Percentiles rank a stretch among this genome's conserved stretches.
Evolutionary conservation across 345 rosid species (phyloP).

Genomic region (Lepidium africanum): DNA sequence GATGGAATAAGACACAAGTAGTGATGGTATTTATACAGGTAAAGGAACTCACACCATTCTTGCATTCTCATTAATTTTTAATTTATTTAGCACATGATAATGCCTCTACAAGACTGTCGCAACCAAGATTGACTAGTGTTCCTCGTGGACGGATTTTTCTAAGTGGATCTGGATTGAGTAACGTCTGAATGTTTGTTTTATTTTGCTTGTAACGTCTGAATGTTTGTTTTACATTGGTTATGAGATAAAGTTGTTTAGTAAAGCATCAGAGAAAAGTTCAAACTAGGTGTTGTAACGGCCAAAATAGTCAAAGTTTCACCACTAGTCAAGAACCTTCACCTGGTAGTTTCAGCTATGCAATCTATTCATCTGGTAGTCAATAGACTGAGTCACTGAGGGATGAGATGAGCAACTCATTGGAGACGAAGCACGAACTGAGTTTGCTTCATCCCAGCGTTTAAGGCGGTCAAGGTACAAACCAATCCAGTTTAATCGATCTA

Average conservation of each 20-base stretch:
- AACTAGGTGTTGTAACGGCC: background rate
- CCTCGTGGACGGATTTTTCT: background rate
- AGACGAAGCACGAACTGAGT: slow-evolving; percentile 24
- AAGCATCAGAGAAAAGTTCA: background rate
- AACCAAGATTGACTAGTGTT: slow-evolving; percentile 27
- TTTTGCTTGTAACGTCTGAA: too few relatives aligned
- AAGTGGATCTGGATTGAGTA: slow-evolving; percentile 1
- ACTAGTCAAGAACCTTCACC: background rate
- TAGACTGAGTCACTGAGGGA: slow-evolving; percentile 9
- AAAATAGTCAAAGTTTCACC: slow-evolving; percentile 6
- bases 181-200: background rate
- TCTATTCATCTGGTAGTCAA: too few relatives aligned
- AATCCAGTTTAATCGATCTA: slow-evolving; percentile 4
- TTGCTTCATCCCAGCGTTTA: slow-evolving; percentile 13
- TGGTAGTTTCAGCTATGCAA: background rate
- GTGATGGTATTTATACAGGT: slow-evolving; percentile 20
- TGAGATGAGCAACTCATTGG: slow-evolving; percentile 23
- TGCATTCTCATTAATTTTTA: background rate
- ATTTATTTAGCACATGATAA: background rate
- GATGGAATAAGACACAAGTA: slow-evolving; percentile 19
- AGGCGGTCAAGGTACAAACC: slow-evolving; percentile 25
- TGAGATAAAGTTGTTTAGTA: background rate
- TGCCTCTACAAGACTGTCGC: slow-evolving; percentile 6
- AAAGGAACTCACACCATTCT: background rate
- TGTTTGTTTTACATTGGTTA: background rate